These are phyloP conservation scores for Zasmidium angulare DNA, from an alignment of 2,329 filamentous ascomycete genomes.

Conservation along the genomic window DNA sequence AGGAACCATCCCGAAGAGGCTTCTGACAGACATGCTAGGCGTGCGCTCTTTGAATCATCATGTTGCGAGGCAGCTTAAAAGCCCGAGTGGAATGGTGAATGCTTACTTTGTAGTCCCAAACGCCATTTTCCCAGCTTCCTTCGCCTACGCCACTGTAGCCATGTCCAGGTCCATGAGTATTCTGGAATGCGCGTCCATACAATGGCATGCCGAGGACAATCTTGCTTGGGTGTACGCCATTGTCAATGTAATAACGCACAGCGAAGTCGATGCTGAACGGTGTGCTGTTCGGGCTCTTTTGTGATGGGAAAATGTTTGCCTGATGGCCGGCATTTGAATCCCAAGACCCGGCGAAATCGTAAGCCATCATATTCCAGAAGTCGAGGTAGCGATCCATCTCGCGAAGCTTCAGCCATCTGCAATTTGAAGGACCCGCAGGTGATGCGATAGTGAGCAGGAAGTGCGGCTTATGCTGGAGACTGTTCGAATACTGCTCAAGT, in stretches of 20 bases:
- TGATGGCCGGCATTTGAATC: slow-evolving; percentile 71
- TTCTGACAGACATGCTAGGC: slow-evolving; percentile 17
- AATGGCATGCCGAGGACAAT: slow-evolving; percentile 89
- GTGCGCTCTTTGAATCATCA: slow-evolving; percentile 5
- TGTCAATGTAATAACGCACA: slow-evolving; percentile 66
- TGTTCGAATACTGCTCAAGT: slow-evolving; percentile 42
- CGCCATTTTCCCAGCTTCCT: slow-evolving; percentile 80
- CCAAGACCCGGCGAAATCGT: slow-evolving; percentile 73
- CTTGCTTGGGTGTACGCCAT: slow-evolving; percentile 64
- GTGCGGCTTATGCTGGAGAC: slow-evolving; percentile 36
- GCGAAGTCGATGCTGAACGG: slow-evolving; percentile 76
- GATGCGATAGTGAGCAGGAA: slow-evolving; percentile 48
- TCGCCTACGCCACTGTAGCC: slow-evolving; percentile 71
- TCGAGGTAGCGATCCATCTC: slow-evolving; percentile 46
- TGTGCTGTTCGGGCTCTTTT: slow-evolving; percentile 61
- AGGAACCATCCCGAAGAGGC: slow-evolving; percentile 17
- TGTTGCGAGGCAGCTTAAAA: neutral
- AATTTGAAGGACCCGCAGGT: slow-evolving; percentile 45
- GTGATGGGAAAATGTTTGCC: slow-evolving; percentile 70
- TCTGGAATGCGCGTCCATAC: slow-evolving; percentile 81
- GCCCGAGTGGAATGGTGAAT: neutral
- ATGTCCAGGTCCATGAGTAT: slow-evolving; percentile 71
- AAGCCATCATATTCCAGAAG: slow-evolving; percentile 54
- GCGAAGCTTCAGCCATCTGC: slow-evolving; percentile 41
- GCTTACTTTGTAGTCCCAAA: slow-evolving; percentile 77